phyloP scores from a whole-genome alignment of 2,329 filamentous ascomycete species.

The Simplicillium aogashimaense region DNA sequence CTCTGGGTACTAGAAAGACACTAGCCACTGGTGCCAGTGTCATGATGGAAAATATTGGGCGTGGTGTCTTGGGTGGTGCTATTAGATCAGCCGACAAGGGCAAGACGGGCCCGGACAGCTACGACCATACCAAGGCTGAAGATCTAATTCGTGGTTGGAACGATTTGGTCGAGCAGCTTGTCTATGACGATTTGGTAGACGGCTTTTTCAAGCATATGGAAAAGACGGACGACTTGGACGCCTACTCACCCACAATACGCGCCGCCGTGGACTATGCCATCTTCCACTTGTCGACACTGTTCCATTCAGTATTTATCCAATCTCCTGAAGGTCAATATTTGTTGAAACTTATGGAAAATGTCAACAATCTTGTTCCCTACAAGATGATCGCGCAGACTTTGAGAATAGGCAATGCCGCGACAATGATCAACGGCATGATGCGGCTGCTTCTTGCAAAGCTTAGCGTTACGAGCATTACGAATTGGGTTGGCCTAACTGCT shows the following conservation, averaged over 20 bases:
- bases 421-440: constrained; percentile 71
- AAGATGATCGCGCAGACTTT: constrained; percentile 63
- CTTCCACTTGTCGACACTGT: constrained; percentile 67
- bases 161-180: constrained; percentile 52
- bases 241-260: constrained; percentile 51
- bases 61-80: constrained; percentile 54
- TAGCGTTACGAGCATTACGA: constrained; percentile 63
- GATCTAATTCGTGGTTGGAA: constrained; percentile 57
- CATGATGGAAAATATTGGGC: constrained; percentile 57
- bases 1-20: constrained; percentile 64
- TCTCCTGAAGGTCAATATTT: constrained; percentile 69
- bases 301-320: constrained; percentile 63
- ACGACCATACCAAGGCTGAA: constrained; percentile 47
- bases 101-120: constrained; percentile 20
- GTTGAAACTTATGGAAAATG: constrained; percentile 58
- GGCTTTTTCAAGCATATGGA: constrained; percentile 52
- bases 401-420: constrained; percentile 67
- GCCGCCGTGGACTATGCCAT: constrained; percentile 57
- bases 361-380: constrained; percentile 64
- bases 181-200: constrained; percentile 60
- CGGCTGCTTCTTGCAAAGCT: constrained; percentile 67
- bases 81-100: constrained; percentile 5
- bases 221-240: constrained; percentile 51
- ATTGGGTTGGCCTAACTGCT: constrained; percentile 67
- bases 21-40: constrained; percentile 62